These are phyloP conservation scores for Salix purpurea DNA, from an alignment of 345 rosid species.

Conservation along the genomic window DNA sequence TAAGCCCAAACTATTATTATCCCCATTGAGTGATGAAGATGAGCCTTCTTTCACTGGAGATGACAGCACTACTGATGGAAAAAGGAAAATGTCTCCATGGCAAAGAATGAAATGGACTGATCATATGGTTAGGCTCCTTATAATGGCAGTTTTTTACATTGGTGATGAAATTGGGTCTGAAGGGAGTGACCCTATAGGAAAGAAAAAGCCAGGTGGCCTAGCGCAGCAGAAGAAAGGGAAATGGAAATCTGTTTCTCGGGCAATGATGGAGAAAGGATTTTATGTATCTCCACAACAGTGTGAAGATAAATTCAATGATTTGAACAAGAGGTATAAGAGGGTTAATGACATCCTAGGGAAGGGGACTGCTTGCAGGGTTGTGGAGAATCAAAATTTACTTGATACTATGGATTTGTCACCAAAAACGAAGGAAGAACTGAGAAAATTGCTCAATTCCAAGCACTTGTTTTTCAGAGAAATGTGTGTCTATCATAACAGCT, in stretches of 20 bases:
- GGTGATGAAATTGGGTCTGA: constrained; percentile 82
- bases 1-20: constrained; percentile 44
- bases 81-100: constrained; percentile 71
- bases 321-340: constrained; percentile 96
- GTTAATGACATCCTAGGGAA: constrained; percentile 90
- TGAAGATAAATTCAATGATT: constrained; percentile 91
- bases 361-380: constrained; percentile 88
- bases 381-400: constrained; percentile 81
- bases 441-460: constrained; percentile 78
- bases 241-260: constrained; percentile 92
- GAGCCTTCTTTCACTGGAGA: constrained; percentile 59
- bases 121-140: constrained; percentile 71
- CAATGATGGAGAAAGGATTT: constrained; percentile 95
- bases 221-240: constrained; percentile 97
- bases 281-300: constrained; percentile 98
- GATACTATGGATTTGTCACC: constrained; percentile 71
- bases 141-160: constrained; percentile 85
- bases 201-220: constrained; percentile 53
- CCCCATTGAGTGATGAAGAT: constrained; percentile 71
- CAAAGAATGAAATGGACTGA: constrained; percentile 99
- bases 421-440: constrained; percentile 79
- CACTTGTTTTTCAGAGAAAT: constrained; percentile 91
- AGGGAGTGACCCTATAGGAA: constrained; percentile 42
- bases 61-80: constrained; percentile 49
- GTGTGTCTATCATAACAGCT: constrained; percentile 95